Conservation (phyloP, 345 rosid genomes). For the Stellera chamaejasme region DNA sequence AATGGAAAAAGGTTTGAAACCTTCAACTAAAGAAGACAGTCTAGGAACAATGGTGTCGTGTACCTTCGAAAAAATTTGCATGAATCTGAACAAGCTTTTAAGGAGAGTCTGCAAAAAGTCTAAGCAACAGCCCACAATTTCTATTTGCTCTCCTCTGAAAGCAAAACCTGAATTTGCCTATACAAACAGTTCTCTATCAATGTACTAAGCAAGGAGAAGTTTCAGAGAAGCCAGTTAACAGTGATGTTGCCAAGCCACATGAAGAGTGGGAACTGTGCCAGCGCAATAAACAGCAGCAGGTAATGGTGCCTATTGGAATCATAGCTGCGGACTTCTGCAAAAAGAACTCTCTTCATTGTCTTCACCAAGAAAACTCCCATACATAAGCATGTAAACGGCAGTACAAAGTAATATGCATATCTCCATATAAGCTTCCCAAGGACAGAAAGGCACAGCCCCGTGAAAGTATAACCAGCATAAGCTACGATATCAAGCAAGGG, state of each 20-base stretch:
- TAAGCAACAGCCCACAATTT: too few relatives aligned
- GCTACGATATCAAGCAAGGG: conserved; percentile 85
- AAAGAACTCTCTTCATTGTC: conserved; percentile 94
- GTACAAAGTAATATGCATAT: conserved; percentile 65
- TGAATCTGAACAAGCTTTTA: too few relatives aligned
- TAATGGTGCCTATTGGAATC: conserved; percentile 93
- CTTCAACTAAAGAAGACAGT: not conserved
- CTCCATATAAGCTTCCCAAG: conserved; percentile 63
- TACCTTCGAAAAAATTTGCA: too few relatives aligned
- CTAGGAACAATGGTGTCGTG: conserved; percentile 1
- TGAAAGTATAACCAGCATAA: conserved; percentile 79
- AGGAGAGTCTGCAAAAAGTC: too few relatives aligned
- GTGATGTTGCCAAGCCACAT: conserved; percentile 90
- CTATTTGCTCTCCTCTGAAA: too few relatives aligned
- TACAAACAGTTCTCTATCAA: conserved; percentile 20
- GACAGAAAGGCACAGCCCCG: conserved; percentile 66
- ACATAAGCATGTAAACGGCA: conserved; percentile 83
- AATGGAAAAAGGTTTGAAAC: too few relatives aligned
- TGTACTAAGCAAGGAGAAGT: conserved; percentile 12
- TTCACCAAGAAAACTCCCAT: conserved; percentile 86
- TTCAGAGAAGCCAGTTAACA: conserved; percentile 75
- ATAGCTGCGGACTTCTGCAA: conserved; percentile 77
- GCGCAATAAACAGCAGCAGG: conserved; percentile 72
- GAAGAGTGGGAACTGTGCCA: conserved; percentile 85
- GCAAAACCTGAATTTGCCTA: not conserved